A percentile compares a stretch with the other conserved stretches of the same genome.
Evolutionary conservation across 1,284 basidiomycete species (phyloP).

Genomic region (Calocybe gambosa): DNA sequence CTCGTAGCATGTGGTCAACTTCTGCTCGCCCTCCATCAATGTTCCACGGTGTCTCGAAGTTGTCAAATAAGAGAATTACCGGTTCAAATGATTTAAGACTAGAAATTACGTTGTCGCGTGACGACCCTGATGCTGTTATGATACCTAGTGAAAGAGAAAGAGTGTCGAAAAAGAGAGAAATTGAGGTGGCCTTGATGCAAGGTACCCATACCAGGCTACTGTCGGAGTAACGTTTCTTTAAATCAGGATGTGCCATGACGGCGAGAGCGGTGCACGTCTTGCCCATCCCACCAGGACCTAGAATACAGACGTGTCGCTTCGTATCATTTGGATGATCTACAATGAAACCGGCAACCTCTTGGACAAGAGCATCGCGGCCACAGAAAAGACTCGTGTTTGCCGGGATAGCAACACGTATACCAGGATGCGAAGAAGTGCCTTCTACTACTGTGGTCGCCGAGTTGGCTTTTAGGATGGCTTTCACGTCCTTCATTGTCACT

Average conservation of each 20-base stretch:
- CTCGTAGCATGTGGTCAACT: slow-evolving; percentile 15
- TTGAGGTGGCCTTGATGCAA: slow-evolving; percentile 21
- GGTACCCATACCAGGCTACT: slow-evolving; percentile 22
- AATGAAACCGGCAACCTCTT: background rate
- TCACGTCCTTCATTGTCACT: slow-evolving; percentile 5
- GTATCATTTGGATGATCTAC: background rate
- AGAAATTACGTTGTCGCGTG: slow-evolving; percentile 13
- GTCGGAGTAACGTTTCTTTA: slow-evolving; percentile 16
- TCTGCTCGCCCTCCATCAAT: slow-evolving; percentile 5
- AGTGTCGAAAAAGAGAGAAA: slow-evolving; percentile 17
- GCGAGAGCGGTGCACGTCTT: slow-evolving; percentile 28
- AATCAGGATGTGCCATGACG: slow-evolving; percentile 19
- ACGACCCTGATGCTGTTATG: slow-evolving; percentile 9
- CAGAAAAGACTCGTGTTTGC: slow-evolving; percentile 14
- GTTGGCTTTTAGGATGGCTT: background rate
- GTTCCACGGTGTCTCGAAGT: slow-evolving; percentile 31
- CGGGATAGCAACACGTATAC: slow-evolving; percentile 4
- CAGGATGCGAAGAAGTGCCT: background rate
- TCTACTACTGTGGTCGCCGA: background rate
- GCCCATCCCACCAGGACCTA: slow-evolving; percentile 31
- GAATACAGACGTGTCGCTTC: slow-evolving; percentile 16
- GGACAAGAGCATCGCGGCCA: slow-evolving; percentile 13
- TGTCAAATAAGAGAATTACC: slow-evolving; percentile 26
- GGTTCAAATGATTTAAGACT: slow-evolving; percentile 9
- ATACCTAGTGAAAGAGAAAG: slow-evolving; percentile 17